Evolutionary conservation across 192 early-diverging fungal genomes (phyloP), one percentile per base, ranked within the genome.

Genomic region (Coemansia sp.): DNA sequence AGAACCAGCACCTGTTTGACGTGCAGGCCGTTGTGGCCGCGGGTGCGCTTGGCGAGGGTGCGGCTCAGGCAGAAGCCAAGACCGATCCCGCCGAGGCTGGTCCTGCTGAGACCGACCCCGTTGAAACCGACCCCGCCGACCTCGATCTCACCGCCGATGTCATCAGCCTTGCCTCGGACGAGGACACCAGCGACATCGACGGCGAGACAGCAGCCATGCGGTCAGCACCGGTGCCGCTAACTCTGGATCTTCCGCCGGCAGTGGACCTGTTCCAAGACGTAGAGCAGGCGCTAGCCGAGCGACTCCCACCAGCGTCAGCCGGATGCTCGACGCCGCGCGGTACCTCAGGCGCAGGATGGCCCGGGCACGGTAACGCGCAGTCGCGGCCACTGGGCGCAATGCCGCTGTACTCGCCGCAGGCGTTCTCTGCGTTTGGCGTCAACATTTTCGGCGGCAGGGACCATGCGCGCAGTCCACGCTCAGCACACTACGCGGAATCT

Each of bases 1-100:
- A 74, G 57, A 81, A 81, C 61, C 78, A 81, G 67, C 78, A 81
- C 40, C 65, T 81, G 54, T 81, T 81, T 61, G 48, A 48, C 4
- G 17, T 66, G 1, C 55, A 71, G 5, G 54, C 38, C 14, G 45
- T 75, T 10, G 59, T 55, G 30, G 38, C 32, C 8, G 14, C 33
- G 33, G 56, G 33, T 8, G 56, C 56, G n/a, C 51, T 54, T 10
- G 51, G 51, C 29, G 51, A 29, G 29, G 10, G 22, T n/a, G n/a
- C 22, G 22, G 29, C 25, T 33, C 56, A 2, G 56, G 7, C 52
- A 12, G 52, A 30, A 22, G 22, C 22, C 52, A 55, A 25, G 5
- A 4, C 33, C 17, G 56, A 7, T n/a, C n/a, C n/a, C 14, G 33
- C 7, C 18, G 33, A 36, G 28, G 18, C 1, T 58, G 56, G 8